Percentiles rank a stretch among this genome's conserved stretches.
Conservation (phyloP, 345 rosid genomes). For the Hibiscus mutabilis region DNA sequence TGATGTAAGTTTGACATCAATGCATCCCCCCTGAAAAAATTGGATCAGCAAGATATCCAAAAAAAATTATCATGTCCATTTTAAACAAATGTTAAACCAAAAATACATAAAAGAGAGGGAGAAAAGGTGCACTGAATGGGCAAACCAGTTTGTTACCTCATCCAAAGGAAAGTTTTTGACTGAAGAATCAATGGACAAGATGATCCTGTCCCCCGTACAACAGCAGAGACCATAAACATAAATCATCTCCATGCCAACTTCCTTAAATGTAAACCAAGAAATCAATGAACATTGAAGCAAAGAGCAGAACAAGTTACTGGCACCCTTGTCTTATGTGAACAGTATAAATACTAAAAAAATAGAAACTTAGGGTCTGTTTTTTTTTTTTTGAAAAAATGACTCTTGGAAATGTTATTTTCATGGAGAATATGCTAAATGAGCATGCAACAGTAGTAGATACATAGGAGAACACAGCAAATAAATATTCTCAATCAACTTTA, state of each 20-base stretch:
- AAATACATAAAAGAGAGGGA: background rate
- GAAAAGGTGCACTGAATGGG: background rate
- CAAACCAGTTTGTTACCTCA: constrained; percentile 39
- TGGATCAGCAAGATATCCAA: constrained; percentile 10
- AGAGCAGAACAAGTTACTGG: background rate
- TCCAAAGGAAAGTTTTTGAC: constrained; percentile 48
- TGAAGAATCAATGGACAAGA: constrained; percentile 45
- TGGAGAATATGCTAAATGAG: background rate
- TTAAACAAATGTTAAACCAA: background rate
- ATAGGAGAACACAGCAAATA: background rate
- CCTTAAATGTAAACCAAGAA: constrained; percentile 40
- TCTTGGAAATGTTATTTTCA: background rate
- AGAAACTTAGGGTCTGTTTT: background rate
- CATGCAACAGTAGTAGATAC: background rate
- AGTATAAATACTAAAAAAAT: background rate
- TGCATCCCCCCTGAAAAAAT: constrained; percentile 53
- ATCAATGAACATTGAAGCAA: constrained; percentile 7
- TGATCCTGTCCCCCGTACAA: constrained; percentile 35
- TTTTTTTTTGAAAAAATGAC: background rate
- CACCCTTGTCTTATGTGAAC: background rate
- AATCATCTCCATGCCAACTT: constrained; percentile 43
- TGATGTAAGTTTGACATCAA: constrained; percentile 69
- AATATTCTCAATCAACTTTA: background rate
- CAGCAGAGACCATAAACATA: constrained; percentile 40
- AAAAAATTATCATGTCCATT: background rate